Base-by-base conservation (phyloP, 805 yeast genomes). In the Barnettozyma siamensis region DNA sequence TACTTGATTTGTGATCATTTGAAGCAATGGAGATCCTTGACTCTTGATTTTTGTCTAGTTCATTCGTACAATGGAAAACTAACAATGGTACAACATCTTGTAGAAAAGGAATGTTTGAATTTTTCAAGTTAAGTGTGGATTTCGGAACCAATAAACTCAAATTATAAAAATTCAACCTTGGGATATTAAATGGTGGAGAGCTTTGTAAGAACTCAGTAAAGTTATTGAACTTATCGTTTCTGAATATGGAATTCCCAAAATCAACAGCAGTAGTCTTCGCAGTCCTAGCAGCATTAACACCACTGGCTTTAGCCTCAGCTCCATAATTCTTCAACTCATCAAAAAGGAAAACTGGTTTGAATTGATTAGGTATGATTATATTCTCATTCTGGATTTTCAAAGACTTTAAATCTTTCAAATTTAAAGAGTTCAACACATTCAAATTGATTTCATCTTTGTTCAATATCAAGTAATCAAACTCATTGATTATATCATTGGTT, bases 11-110 rank as follows among this genome's bases (percentile, higher is more conserved):
- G 4, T 44, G 39, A 4, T 31, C 15, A 0, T 44, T 21, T 6
- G 27, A 18, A 12, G 12, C 29, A 49, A 31, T 33, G 43, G 42
- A 24, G 47, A 23, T n/a, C 7, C 13, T 23, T 12, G 52, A 17
- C 41, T 39, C 37, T 35, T 49, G 34, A 34, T 17, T 20, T 54
- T 45, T 23, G 42, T 50, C 28, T 5, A 33, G 40, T 12, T 48
- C 34, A 13, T 53, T 57, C 35, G 59, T 54, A 23, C 62, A 62
- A 37, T 64, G 39, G 43, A 70, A 63, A 2, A 68, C 66, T 37
- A 72, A 46, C 39, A 70, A 39, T 0, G 78, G 76, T 7, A 32
- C 34, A 15, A 36, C 47, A 2, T 53, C 47, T 12, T 16, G 20
- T 2, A 35, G 18, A 19, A 40, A 40, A 15, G 35, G 39, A 30